Conservation (phyloP, 2,329 filamentous ascomycete species). For the Huntiella abstrusa region DNA sequence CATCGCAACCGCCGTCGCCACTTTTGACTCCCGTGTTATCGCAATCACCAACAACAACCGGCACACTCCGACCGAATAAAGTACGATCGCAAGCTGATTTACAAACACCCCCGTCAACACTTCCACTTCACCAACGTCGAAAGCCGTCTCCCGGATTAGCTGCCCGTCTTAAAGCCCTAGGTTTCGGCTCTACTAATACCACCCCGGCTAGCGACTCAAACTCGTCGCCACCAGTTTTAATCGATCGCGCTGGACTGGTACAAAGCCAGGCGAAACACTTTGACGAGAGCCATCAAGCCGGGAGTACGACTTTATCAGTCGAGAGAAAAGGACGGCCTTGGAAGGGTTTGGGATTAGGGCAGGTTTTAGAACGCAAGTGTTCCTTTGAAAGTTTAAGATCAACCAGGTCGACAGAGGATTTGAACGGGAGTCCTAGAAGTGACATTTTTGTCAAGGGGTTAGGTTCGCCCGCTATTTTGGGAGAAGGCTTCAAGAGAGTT, state of each 20-base stretch:
- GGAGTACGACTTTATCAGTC: conserved; percentile 27
- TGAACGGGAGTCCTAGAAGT: too few species aligned
- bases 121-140: conserved; percentile 22
- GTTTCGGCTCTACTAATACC: conserved; percentile 27
- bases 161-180: conserved; percentile 44
- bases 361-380: neutral
- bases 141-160: conserved; percentile 47
- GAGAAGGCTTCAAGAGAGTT: too few species aligned
- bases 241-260: conserved; percentile 46
- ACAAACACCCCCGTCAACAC: conserved; percentile 14
- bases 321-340: conserved; percentile 52
- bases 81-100: conserved; percentile 12
- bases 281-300: conserved; percentile 45
- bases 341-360: conserved; percentile 26
- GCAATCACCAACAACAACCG: conserved; percentile 9
- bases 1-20: conserved; percentile 10
- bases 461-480: too few species aligned
- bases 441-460: too few species aligned
- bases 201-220: conserved; percentile 10
- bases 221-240: conserved; percentile 17
- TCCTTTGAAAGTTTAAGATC: conserved; percentile 12
- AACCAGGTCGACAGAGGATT: conserved; percentile 5
- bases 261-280: conserved; percentile 51
- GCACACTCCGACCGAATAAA: neutral
- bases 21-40: conserved; percentile 8